phyloP scores from a whole-genome alignment of 1,139 yeast genomes.

The Eremothecium coryli region DNA sequence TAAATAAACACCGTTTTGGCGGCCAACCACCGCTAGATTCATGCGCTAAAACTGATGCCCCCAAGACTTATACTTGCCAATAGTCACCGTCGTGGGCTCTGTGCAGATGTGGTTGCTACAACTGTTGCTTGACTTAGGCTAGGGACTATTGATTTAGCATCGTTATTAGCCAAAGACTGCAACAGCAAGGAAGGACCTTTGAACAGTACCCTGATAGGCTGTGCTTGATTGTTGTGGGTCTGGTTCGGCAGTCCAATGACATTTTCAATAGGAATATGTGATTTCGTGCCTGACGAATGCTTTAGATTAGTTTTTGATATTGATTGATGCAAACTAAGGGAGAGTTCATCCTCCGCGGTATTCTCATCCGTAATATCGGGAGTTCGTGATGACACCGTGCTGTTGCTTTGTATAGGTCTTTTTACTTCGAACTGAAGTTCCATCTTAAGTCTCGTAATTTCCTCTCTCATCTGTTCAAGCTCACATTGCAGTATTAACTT shows the following conservation, averaged over 20 bases:
- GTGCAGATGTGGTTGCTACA: slow-evolving; percentile 6
- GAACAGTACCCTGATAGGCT: slow-evolving; percentile 7
- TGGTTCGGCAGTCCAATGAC: background rate
- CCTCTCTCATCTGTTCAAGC: slow-evolving; percentile 12
- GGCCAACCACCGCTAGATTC: too few species aligned
- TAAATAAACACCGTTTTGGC: too few species aligned
- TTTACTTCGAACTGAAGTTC: slow-evolving; percentile 6
- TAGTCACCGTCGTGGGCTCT: background rate
- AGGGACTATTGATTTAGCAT: slow-evolving; percentile 6
- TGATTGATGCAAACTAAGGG: background rate
- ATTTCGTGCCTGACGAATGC: background rate
- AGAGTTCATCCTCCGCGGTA: background rate
- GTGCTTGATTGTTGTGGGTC: background rate
- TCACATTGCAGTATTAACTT: slow-evolving; percentile 20
- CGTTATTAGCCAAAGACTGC: slow-evolving; percentile 3
- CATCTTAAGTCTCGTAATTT: slow-evolving; percentile 4
- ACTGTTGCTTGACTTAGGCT: slow-evolving; percentile 10
- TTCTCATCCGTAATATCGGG: background rate
- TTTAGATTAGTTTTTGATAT: background rate
- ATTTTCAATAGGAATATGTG: background rate
- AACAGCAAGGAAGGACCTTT: slow-evolving; percentile 8
- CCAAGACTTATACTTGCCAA: too few species aligned
- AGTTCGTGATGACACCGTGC: background rate
- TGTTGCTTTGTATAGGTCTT: too few species aligned
- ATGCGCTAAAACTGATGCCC: too few species aligned